phyloP scores from a whole-genome alignment of 108 stramenopile species.

The Fistulifera pelliculosa region DNA sequence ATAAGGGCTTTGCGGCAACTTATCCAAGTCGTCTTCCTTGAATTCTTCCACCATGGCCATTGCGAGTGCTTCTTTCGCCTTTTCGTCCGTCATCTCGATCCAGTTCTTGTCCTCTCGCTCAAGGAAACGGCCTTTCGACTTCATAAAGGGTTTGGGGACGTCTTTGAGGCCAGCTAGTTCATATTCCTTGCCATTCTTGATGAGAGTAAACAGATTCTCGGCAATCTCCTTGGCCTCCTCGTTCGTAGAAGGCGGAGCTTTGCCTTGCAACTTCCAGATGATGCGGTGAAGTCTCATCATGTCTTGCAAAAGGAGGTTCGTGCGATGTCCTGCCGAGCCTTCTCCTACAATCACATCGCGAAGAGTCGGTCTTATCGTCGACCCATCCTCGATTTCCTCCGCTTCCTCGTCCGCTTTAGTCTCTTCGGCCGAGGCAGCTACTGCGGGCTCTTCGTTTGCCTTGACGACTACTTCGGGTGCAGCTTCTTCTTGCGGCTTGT shows the following conservation, averaged over 20 bases:
- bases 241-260: slow-evolving; percentile 1
- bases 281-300: slow-evolving; percentile 22
- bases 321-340: slow-evolving; percentile 14
- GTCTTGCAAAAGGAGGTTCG: slow-evolving; percentile 20
- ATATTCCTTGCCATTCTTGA: slow-evolving; percentile 21
- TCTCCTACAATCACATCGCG: slow-evolving; percentile 21
- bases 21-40: neutral
- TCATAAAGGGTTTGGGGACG: slow-evolving; percentile 33
- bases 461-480: no score
- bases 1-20: neutral
- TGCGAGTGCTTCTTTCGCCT: slow-evolving; percentile 5
- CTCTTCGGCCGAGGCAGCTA: no score
- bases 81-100: slow-evolving; percentile 9
- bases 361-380: slow-evolving; percentile 7
- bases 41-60: slow-evolving; percentile 8
- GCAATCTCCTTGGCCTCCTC: slow-evolving; percentile 20
- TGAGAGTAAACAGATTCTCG: slow-evolving; percentile 8
- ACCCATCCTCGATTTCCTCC: neutral
- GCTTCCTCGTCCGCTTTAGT: no score
- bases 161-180: slow-evolving; percentile 34
- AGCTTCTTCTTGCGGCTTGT: no score
- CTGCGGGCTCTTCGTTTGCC: no score
- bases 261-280: slow-evolving; percentile 15
- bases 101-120: slow-evolving; percentile 3
- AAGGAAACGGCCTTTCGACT: slow-evolving; percentile 20